phyloP scores from a whole-genome alignment of 2,329 filamentous ascomycete species.

The Neonectria coccinea region DNA sequence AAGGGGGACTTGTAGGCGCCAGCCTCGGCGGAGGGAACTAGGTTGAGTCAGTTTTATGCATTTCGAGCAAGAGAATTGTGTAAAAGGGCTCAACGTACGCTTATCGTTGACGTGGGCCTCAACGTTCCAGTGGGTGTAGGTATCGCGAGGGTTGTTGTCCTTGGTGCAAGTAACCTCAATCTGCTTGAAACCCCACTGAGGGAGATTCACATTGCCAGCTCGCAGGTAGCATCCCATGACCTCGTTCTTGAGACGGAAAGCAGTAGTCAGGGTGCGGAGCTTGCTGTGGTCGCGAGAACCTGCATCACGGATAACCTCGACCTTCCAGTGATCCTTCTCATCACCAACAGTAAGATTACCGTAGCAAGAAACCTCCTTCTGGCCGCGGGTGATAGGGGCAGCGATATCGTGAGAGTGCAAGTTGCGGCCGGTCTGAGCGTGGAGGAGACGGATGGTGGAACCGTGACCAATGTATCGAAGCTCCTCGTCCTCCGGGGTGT shows the following conservation, averaged over 20 bases:
- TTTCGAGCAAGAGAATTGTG: neutral
- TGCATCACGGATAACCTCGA: slow-evolving; percentile 92
- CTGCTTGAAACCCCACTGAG: slow-evolving; percentile 99
- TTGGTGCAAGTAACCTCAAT: slow-evolving; percentile 97
- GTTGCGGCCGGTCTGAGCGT: slow-evolving; percentile 96
- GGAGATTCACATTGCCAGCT: slow-evolving; percentile 94
- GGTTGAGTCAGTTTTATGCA: slow-evolving; percentile 28
- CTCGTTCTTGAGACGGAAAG: slow-evolving; percentile 88
- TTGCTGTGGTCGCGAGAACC: slow-evolving; percentile 86
- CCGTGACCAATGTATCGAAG: slow-evolving; percentile 83
- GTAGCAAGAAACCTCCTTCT: slow-evolving; percentile 95
- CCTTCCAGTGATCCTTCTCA: slow-evolving; percentile 96
- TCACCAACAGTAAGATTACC: slow-evolving; percentile 96
- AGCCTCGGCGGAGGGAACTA: slow-evolving; percentile 89
- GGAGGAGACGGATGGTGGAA: slow-evolving; percentile 85
- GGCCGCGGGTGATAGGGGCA: slow-evolving; percentile 88
- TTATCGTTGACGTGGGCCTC: slow-evolving; percentile 95
- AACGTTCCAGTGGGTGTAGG: slow-evolving; percentile 99
- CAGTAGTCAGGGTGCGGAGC: slow-evolving; percentile 90
- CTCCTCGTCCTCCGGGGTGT: slow-evolving; percentile 72
- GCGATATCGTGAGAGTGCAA: slow-evolving; percentile 93
- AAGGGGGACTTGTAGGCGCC: slow-evolving; percentile 97
- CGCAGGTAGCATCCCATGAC: slow-evolving; percentile 91
- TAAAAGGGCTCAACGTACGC: slow-evolving; percentile 68
- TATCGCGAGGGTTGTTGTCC: slow-evolving; percentile 89